A percentile compares a stretch with the other conserved stretches of the same genome.
These are phyloP conservation scores for Penicillium expansum DNA, from an alignment of 2,329 filamentous ascomycete genomes.

Conservation along the genomic window DNA sequence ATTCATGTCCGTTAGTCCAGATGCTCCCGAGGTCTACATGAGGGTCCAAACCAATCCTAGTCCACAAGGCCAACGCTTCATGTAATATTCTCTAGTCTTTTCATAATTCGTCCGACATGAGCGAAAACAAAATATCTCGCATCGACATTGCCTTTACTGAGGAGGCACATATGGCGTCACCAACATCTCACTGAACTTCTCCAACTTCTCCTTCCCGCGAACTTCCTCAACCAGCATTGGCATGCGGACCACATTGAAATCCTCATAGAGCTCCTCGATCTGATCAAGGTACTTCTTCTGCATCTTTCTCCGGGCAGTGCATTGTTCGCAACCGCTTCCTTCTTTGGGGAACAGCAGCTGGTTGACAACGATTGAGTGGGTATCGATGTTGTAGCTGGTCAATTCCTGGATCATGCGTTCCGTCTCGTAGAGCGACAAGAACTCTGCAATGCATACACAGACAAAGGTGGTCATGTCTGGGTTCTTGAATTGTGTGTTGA, in stretches of 20 bases:
- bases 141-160: slow-evolving; percentile 5
- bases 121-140: slow-evolving; percentile 14
- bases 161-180: slow-evolving; percentile 2
- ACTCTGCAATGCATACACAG: slow-evolving; percentile 97
- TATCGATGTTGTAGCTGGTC: slow-evolving; percentile 88
- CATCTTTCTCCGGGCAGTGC: slow-evolving; percentile 92
- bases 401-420: slow-evolving; percentile 99
- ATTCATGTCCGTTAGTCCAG: not conserved
- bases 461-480: slow-evolving; percentile 94
- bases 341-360: slow-evolving; percentile 90
- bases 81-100: slow-evolving; percentile 39
- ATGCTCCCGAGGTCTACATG: not conserved
- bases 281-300: slow-evolving; percentile 99
- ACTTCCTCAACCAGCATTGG: slow-evolving; percentile 94
- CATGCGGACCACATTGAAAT: slow-evolving; percentile 99
- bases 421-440: slow-evolving; percentile 94
- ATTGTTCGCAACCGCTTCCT: slow-evolving; percentile 87
- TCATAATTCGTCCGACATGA: slow-evolving; percentile 37
- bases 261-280: slow-evolving; percentile 96
- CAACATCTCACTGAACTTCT: slow-evolving; percentile 57
- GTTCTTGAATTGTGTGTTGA: slow-evolving; percentile 98
- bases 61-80: slow-evolving; percentile 14
- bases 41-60: not conserved
- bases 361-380: slow-evolving; percentile 96
- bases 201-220: slow-evolving; percentile 87